Conservation (phyloP, 768 basidiomycete genomes). For the Hericium rajendrae region DNA sequence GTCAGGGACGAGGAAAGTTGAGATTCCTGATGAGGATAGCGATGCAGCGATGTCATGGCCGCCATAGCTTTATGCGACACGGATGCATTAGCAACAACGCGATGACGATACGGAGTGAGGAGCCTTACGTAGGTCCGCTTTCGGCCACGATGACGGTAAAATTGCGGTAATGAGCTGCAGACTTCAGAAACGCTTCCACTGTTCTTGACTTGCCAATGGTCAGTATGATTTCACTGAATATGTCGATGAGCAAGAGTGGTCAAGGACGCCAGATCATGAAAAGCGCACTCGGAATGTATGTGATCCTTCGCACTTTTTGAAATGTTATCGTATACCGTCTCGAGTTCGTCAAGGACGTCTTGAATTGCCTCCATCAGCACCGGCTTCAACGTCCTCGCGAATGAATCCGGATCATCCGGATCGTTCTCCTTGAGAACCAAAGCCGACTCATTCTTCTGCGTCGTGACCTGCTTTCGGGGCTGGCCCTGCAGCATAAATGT, state of each 20-base stretch:
- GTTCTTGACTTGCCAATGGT: slow-evolving; percentile 93
- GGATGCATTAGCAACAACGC: not conserved
- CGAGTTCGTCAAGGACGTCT: slow-evolving; percentile 91
- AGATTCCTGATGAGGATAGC: slow-evolving; percentile 73
- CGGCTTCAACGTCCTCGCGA: slow-evolving; percentile 74
- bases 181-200: slow-evolving; percentile 87
- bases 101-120: not conserved
- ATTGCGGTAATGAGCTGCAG: slow-evolving; percentile 82
- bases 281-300: slow-evolving; percentile 90
- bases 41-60: slow-evolving; percentile 81
- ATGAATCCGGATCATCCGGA: slow-evolving; percentile 68
- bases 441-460: slow-evolving; percentile 41
- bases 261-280: not conserved
- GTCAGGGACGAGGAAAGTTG: slow-evolving; percentile 95
- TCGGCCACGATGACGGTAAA: slow-evolving; percentile 96
- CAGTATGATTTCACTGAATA: slow-evolving; percentile 78
- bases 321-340: slow-evolving; percentile 91
- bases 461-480: slow-evolving; percentile 37
- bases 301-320: slow-evolving; percentile 93
- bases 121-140: slow-evolving; percentile 80
- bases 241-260: not conserved
- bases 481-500: slow-evolving; percentile 80
- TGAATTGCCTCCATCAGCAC: slow-evolving; percentile 95
- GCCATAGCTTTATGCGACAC: slow-evolving; percentile 39
- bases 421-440: slow-evolving; percentile 59